Evolutionary conservation across 2,329 filamentous ascomycete genomes (phyloP), one percentile per base, ranked within the genome.

Genomic region (Paradendryphiella salina): DNA sequence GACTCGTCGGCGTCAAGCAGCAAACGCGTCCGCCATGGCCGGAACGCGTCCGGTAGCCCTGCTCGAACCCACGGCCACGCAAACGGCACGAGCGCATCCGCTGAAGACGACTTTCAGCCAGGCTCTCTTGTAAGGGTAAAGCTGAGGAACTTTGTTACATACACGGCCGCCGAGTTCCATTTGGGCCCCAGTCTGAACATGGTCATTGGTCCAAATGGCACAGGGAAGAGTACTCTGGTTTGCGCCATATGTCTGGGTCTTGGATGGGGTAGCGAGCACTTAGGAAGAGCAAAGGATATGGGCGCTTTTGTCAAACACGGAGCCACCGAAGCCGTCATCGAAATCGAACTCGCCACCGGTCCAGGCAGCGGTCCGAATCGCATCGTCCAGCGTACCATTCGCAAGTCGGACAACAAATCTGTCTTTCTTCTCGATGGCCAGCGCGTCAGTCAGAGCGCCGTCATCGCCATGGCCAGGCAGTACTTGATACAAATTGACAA

Each of bases 121-220:
- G 94, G 94, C 9, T 87, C 94, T 8, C 95, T 99, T 61, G 85
- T 96, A 40, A 85, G 92, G 29, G 90, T 99, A 39, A 87, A 85
- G 61, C 81, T 97, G 36, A 83, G 82, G 40, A 89, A 97, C 73
- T 99, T 99, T 64, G 90, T 99, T 47, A 99, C 94, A 0, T 99
- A 99, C 75, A 91, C 89, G 41, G 85, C 87, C 45, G 93, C 91
- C 47, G 92, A 96, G 59, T 96, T 97, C 73, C 84, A 87, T 51
- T 90, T 91, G 10, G 94, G 94, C 0, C 93, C 94, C 0, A 93
- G 89, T 69, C 75, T 99, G 66, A 99, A 99, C 71, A 97, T 99
- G 93, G 87, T 99, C 45, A 96, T 99, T 62, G 94, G 94, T 0
- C 94, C 94, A n/a, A 99, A 99, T 66, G 94, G 94, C 28, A 97